phyloP scores from a whole-genome alignment of 768 basidiomycete genomes.

The Guyanaporus albipodus region DNA sequence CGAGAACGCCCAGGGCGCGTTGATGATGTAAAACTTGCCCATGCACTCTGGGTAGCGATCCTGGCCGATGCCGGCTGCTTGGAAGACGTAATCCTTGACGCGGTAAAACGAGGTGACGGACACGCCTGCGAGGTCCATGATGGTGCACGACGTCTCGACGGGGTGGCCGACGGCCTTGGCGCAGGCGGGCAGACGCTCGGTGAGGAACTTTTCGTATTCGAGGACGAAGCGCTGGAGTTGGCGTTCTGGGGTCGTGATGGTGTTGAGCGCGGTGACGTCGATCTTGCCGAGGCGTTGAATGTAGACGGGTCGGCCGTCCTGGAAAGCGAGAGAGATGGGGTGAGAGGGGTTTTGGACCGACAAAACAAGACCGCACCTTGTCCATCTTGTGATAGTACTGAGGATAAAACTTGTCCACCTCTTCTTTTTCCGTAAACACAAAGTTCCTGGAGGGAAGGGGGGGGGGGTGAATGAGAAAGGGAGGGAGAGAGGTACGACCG shows the following conservation, averaged over 20 bases:
- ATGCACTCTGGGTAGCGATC: conserved; percentile 90
- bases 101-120: conserved; percentile 76
- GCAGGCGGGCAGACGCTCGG: conserved; percentile 77
- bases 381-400: conserved; percentile 97
- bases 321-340: not conserved
- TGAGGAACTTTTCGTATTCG: conserved; percentile 90
- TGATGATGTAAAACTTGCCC: conserved; percentile 99
- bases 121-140: conserved; percentile 81
- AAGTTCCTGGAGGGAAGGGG: conserved; percentile 54
- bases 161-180: conserved; percentile 70
- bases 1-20: conserved; percentile 90
- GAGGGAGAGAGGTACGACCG: not conserved
- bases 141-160: conserved; percentile 96
- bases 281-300: conserved; percentile 89
- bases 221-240: conserved; percentile 83
- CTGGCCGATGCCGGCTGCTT: conserved; percentile 77
- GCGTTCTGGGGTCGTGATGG: conserved; percentile 79
- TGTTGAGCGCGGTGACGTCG: conserved; percentile 80
- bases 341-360: not conserved
- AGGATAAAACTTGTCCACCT: conserved; percentile 91
- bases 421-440: conserved; percentile 75
- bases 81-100: conserved; percentile 87
- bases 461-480: not conserved
- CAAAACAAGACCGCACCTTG: conserved; percentile 47
- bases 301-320: conserved; percentile 96